Conservation (phyloP, 1,284 basidiomycete genomes). For the Vanrija sp. region DNA sequence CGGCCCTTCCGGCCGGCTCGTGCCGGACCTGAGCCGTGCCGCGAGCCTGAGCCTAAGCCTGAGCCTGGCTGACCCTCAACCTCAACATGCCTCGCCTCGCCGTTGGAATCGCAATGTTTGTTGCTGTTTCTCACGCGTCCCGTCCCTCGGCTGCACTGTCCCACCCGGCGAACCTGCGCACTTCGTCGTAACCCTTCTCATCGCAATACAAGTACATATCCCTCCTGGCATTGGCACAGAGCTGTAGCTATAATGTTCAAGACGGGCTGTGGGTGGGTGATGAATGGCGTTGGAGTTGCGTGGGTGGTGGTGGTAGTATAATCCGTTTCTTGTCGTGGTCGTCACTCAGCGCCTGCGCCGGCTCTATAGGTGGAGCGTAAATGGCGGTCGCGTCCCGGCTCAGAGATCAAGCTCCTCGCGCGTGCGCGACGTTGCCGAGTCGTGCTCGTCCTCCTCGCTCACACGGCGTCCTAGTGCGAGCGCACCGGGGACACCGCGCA, state of each 20-base stretch:
- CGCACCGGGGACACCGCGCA: slow-evolving; percentile 18
- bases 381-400: neutral
- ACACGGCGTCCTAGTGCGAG: slow-evolving; percentile 21
- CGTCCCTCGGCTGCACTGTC: too few species aligned
- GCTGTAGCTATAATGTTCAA: neutral
- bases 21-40: too few species aligned
- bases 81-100: too few species aligned
- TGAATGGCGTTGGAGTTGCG: neutral
- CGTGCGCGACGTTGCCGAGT: slow-evolving; percentile 9
- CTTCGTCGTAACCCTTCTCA: neutral
- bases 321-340: neutral
- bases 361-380: neutral
- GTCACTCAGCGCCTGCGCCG: neutral
- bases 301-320: neutral
- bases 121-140: too few species aligned
- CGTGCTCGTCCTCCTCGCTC: slow-evolving; percentile 37
- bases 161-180: too few species aligned
- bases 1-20: too few species aligned
- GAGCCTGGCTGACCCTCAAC: too few species aligned
- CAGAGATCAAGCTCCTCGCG: slow-evolving; percentile 17
- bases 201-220: neutral
- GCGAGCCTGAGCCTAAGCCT: too few species aligned
- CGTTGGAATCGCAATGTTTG: neutral
- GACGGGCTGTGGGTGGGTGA: neutral
- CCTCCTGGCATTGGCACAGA: neutral